Evolutionary conservation across 768 basidiomycete genomes (phyloP), one percentile per base, ranked within the genome.

Genomic region (Tremella yokohamensis): DNA sequence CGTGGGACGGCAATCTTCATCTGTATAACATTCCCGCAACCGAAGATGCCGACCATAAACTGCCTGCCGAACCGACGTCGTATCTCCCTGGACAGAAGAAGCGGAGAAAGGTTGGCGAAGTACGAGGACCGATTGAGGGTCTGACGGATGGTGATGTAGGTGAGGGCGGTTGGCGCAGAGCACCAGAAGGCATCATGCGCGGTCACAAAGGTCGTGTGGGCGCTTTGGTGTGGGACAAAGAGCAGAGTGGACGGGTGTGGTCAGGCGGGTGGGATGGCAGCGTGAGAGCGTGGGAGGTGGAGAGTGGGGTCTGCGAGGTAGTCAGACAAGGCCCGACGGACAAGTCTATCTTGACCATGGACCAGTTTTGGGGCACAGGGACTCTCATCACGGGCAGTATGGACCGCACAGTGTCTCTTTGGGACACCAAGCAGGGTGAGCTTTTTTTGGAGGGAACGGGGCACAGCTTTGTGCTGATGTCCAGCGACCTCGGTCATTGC

Each of bases 201-300:
- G 89, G 87, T 0, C 96, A 98, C 74, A 85, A 85, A 0, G 87
- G 82, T 18, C 81, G 89, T 12, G 87, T 97, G 1, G 90, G 90
- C 4, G 84, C 83, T 37, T 86, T 83, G 2, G 69, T 83, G 0
- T 93, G 88, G 77, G 75, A 77, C 11, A 70, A 72, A 2, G 64
- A 64, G 39, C 80, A 77, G 59, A 40, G 42, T 19, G 61, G 70
- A 57, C 51, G 40, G 52, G 69, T 52, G 60, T 76, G 56, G 91
- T 85, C 25, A 84, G 85, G 61, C 69, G 88, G 89, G 0, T 89
- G 90, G 70, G 93, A 96, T 76, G 94, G 92, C 25, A 90, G 90
- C 0, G 84, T 97, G 4, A 81, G 90, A 20, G 79, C 81, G 1
- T 99, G 94, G 94, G 90, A 96, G 69, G 80, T 87, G 2, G 87